Evolutionary conservation across 2,329 filamentous ascomycete genomes (phyloP).

Genomic region (Penicillium sp.): DNA sequence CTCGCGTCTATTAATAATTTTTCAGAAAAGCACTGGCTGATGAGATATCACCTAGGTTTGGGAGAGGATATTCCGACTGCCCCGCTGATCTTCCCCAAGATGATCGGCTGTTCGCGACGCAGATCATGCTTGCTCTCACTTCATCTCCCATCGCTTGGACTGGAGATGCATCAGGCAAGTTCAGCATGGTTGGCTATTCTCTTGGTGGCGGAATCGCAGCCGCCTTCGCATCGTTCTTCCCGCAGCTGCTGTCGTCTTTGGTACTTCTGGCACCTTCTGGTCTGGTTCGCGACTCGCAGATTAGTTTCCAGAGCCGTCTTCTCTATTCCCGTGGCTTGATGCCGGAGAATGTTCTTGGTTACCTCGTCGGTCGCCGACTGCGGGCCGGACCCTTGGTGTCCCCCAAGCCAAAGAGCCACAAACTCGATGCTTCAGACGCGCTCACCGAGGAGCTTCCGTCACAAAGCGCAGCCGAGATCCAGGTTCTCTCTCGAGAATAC

Average conservation of each 20-base stretch:
- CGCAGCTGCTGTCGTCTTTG: constrained; percentile 65
- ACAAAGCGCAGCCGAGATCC: constrained; percentile 36
- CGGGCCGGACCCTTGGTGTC: constrained; percentile 41
- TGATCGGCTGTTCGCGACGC: constrained; percentile 68
- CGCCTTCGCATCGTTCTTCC: constrained; percentile 68
- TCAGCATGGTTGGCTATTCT: constrained; percentile 75
- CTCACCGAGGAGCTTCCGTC: constrained; percentile 42
- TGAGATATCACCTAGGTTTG: constrained; percentile 39
- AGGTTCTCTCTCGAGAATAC: constrained; percentile 53
- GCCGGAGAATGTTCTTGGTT: constrained; percentile 57
- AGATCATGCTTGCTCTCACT: constrained; percentile 68
- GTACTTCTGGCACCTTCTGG: constrained; percentile 78
- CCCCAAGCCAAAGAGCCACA: constrained; percentile 30
- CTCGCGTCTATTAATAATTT: not conserved
- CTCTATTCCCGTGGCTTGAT: constrained; percentile 62
- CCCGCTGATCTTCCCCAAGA: constrained; percentile 68
- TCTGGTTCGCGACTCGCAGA: constrained; percentile 64
- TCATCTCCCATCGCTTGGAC: constrained; percentile 71
- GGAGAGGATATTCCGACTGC: constrained; percentile 73
- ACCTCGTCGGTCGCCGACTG: constrained; percentile 53
- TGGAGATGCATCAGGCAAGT: constrained; percentile 49
- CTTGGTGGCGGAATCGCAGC: constrained; percentile 73
- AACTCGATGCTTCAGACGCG: constrained; percentile 42
- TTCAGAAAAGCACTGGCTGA: not conserved
- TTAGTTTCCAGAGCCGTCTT: constrained; percentile 60